phyloP scores from a whole-genome alignment of 225 moss, liverwort and hornwort species.

The Pleurozium schreberi region DNA sequence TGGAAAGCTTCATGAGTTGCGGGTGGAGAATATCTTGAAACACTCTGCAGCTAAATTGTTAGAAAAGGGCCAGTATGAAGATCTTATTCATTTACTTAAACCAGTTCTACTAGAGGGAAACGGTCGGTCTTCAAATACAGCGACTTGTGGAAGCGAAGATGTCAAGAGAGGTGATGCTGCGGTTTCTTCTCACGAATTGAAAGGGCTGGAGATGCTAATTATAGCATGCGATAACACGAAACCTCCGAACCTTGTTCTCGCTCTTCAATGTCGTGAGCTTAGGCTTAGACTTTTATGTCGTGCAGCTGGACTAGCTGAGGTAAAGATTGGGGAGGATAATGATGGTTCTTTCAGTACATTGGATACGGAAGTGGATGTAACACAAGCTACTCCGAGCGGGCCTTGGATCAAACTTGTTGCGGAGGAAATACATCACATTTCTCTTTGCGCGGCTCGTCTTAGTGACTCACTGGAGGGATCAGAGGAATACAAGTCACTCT shows the following conservation, averaged over 20 bases:
- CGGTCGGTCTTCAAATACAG: constrained; percentile 23
- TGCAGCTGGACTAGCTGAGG: constrained; percentile 44
- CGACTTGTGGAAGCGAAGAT: constrained; percentile 40
- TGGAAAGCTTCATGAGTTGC: constrained; percentile 77
- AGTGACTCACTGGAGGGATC: constrained; percentile 48
- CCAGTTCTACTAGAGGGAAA: constrained; percentile 63
- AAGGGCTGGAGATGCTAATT: constrained; percentile 65
- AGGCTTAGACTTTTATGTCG: constrained; percentile 78
- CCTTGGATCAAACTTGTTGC: constrained; percentile 60
- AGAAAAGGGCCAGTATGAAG: constrained; percentile 48
- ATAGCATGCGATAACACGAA: constrained; percentile 65
- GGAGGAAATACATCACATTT: constrained; percentile 71
- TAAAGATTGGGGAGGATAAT: constrained; percentile 31
- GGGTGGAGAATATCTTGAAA: constrained; percentile 75
- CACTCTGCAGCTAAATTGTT: constrained; percentile 58
- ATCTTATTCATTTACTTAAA: constrained; percentile 63
- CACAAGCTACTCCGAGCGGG: constrained; percentile 37
- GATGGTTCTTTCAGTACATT: constrained; percentile 15
- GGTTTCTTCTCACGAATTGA: constrained; percentile 73
- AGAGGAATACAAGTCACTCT: constrained; percentile 47
- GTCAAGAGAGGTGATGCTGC: constrained; percentile 55
- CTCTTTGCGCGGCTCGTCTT: constrained; percentile 49
- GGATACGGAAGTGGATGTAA: constrained; percentile 50
- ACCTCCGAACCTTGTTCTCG: constrained; percentile 62
- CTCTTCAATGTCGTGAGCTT: constrained; percentile 74